Evolutionary conservation across 306 rosid genomes (phyloP).

Genomic region (Pueraria montana): DNA sequence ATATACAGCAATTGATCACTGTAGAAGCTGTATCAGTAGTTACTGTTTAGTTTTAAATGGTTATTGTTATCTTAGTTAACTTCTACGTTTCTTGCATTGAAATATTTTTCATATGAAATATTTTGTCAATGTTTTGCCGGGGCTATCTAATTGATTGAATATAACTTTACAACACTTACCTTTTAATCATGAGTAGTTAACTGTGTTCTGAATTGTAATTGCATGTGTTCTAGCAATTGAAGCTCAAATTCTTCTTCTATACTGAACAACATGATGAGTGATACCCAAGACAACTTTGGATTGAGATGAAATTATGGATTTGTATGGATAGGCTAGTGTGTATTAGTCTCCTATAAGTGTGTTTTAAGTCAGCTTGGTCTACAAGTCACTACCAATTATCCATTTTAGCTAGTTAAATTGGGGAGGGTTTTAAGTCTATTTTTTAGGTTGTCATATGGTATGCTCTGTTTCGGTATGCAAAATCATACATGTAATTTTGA

Average conservation of each 20-base stretch:
- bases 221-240: constrained; percentile 12
- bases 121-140: constrained; percentile 7
- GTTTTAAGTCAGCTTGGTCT: not conserved
- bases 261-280: not conserved
- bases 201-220: constrained; percentile 9
- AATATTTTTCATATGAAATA: not conserved
- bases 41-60: constrained; percentile 24
- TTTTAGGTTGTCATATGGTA: constrained; percentile 8
- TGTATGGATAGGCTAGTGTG: constrained; percentile 2
- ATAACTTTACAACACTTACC: not conserved
- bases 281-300: not conserved
- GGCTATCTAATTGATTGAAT: not conserved
- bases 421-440: not conserved
- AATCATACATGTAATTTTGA: not conserved
- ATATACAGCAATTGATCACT: constrained; percentile 23
- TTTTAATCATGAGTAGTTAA: not conserved
- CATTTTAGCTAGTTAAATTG: not conserved
- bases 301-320: constrained; percentile 7
- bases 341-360: not conserved
- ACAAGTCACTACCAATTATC: not conserved
- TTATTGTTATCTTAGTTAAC: constrained; percentile 9
- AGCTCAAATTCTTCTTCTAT: not conserved
- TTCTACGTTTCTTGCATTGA: constrained; percentile 26
- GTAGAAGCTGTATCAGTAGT: constrained; percentile 16
- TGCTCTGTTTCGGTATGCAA: not conserved